Evolutionary conservation across 208 protist genomes (phyloP), one percentile per base, ranked within the genome.

Genomic region (Crithidia brevicula): DNA sequence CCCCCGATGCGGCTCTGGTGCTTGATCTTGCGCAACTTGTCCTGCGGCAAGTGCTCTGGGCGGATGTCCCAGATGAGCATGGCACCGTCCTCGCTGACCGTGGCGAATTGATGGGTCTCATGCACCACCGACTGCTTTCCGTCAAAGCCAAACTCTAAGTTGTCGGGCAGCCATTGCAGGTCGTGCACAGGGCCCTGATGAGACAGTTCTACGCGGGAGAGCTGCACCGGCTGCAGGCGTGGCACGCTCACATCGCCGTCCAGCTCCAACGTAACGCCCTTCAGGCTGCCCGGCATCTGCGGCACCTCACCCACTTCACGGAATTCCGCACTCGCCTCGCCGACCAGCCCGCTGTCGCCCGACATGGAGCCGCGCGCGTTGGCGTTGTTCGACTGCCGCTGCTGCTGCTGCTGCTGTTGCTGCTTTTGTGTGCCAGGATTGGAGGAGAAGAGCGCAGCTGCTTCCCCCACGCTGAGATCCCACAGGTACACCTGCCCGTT

Each of bases 401-500:
- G 25, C 10, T 54, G n/a, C 31, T 43, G 43, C n/a, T 52, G 46
- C 4, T 22, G 43, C 42, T 69, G 40, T 40, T 57, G 47, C 40
- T 59, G n/a, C 46, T 59, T 23, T 30, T 68, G 63, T 25, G 42
- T 31, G 10, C 40, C 63, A 4, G 54, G 58, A 15, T 47, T 74
- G 16, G 77, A 22, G 1, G 57, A 63, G 18, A 57, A 72, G 28
- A 71, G 27, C 47, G 58, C 67, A 42, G 79, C 50, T 6, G 52
- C 36, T 10, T 89, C 74, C 8, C 76, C 85, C 40, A 81, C 60
- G 45, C 75, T 89, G 23, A 97, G 72, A 52, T 97, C 91, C 92
- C 94, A 97, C 5, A 97, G 69, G 36, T 90, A 94, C 2, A 97
- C 79, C 71, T 97, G 94, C 1, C 94, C 94, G 65, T 96, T 97